Percentiles rank a stretch among this genome's conserved stretches.
phyloP scores from a whole-genome alignment of 345 rosid genomes.

The Melaleuca quinquenervia region DNA sequence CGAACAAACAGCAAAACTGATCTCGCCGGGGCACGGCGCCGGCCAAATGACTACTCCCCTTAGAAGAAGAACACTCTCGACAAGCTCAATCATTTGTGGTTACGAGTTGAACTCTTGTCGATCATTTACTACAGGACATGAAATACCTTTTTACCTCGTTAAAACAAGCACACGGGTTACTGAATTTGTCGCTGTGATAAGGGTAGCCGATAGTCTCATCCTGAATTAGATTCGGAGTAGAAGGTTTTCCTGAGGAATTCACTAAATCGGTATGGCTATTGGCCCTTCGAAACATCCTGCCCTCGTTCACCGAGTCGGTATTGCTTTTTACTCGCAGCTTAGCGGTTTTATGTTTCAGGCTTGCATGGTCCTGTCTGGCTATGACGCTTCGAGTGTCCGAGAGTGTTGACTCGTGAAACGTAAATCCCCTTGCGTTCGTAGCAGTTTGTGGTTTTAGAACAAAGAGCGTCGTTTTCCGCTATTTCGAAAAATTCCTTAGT shows the following conservation, averaged over 20 bases:
- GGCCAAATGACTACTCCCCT: background rate
- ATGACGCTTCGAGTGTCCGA: background rate
- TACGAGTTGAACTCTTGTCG: background rate
- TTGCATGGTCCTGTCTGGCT: background rate
- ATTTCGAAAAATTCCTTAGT: background rate
- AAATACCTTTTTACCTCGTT: background rate
- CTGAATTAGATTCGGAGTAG: background rate
- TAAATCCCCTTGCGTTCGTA: background rate
- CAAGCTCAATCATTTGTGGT: background rate
- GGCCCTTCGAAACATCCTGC: background rate
- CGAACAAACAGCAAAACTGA: background rate
- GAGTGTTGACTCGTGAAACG: background rate
- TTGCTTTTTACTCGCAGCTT: background rate
- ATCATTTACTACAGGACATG: background rate
- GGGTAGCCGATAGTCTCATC: background rate
- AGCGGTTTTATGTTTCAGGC: background rate
- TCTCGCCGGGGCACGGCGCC: background rate
- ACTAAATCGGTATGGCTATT: background rate
- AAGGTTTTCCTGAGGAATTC: background rate
- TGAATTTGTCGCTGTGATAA: background rate
- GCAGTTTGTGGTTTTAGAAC: background rate
- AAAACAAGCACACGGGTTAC: background rate
- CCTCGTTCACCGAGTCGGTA: background rate
- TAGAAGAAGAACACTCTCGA: background rate
- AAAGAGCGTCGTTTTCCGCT: background rate